Evolutionary conservation across 805 yeast genomes (phyloP).

Genomic region (Wickerhamomyces bovis): DNA sequence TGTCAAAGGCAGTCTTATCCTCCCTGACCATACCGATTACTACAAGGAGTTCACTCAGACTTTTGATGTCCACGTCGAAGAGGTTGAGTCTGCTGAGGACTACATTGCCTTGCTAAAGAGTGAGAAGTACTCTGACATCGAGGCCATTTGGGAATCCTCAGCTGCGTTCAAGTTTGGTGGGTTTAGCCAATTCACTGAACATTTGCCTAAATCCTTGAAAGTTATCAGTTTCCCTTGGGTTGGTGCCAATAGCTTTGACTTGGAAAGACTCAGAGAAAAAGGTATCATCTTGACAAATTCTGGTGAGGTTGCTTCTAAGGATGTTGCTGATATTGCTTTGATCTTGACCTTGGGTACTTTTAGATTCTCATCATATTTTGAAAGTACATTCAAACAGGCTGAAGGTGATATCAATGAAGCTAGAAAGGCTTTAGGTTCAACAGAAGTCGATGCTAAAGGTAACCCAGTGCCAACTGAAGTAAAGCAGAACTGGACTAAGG

Average conservation of each 20-base stretch:
- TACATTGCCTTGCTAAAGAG: constrained; percentile 34
- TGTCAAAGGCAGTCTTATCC: constrained; percentile 31
- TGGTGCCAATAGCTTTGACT: constrained; percentile 52
- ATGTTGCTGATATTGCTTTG: constrained; percentile 68
- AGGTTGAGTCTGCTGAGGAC: constrained; percentile 35
- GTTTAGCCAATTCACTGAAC: constrained; percentile 35
- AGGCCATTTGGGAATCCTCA: constrained; percentile 53
- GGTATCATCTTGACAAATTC: constrained; percentile 58
- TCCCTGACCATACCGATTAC: constrained; percentile 41
- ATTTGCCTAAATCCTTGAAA: constrained; percentile 41
- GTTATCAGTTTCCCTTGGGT: constrained; percentile 52
- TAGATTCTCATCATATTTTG: constrained; percentile 48
- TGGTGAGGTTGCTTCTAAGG: constrained; percentile 50
- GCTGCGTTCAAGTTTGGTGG: constrained; percentile 42
- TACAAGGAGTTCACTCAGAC: constrained; percentile 35
- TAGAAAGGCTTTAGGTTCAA: constrained; percentile 33
- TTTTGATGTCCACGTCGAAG: constrained; percentile 35
- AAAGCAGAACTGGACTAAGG: constrained; percentile 33
- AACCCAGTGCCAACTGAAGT: constrained; percentile 21
- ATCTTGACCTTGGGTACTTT: constrained; percentile 51
- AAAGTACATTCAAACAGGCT: constrained; percentile 30
- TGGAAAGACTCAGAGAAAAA: constrained; percentile 33
- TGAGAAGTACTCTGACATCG: constrained; percentile 30
- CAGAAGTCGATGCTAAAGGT: constrained; percentile 30
- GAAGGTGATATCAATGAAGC: constrained; percentile 36